Conservation (phyloP, 2,329 filamentous ascomycete genomes). For the Phaeoacremonium minimum region DNA sequence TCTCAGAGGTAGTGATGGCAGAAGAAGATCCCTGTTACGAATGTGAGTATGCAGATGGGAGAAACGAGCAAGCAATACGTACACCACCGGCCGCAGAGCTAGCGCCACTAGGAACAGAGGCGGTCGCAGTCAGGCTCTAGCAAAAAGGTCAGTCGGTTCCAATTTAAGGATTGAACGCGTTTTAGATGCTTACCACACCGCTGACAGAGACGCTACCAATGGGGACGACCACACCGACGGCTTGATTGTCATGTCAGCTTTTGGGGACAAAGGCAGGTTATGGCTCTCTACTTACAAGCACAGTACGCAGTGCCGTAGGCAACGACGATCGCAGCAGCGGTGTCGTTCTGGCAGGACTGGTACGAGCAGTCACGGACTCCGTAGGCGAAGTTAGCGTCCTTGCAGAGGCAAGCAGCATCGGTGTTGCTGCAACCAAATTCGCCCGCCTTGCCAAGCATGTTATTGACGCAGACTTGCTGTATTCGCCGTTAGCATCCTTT, state of each 20-base stretch:
- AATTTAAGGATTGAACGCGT: too few species aligned
- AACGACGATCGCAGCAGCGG: constrained; percentile 30
- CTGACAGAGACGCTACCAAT: constrained; percentile 19
- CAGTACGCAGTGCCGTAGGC: constrained; percentile 34
- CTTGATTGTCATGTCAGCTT: constrained; percentile 15
- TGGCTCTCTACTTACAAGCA: constrained; percentile 20
- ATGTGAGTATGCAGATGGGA: too few species aligned
- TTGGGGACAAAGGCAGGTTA: background rate
- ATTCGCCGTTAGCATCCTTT: too few species aligned
- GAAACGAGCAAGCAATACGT: too few species aligned
- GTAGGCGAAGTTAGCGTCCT: constrained; percentile 39
- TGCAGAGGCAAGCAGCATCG: constrained; percentile 42
- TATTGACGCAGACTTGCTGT: constrained; percentile 44
- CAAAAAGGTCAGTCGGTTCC: background rate
- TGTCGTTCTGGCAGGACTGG: constrained; percentile 30
- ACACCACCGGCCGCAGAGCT: constrained; percentile 5
- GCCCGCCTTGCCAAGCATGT: constrained; percentile 43
- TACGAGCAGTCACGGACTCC: constrained; percentile 47
- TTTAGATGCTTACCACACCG: too few species aligned
- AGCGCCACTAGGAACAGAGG: constrained; percentile 12
- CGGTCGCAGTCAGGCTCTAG: constrained; percentile 4
- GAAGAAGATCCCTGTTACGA: constrained; percentile 1
- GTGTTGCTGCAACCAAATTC: constrained; percentile 38
- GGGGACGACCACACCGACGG: constrained; percentile 28
- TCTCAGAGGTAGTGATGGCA: constrained; percentile 1